phyloP scores from a whole-genome alignment of 805 yeast species.

The Saccharomycopsis malanga region DNA sequence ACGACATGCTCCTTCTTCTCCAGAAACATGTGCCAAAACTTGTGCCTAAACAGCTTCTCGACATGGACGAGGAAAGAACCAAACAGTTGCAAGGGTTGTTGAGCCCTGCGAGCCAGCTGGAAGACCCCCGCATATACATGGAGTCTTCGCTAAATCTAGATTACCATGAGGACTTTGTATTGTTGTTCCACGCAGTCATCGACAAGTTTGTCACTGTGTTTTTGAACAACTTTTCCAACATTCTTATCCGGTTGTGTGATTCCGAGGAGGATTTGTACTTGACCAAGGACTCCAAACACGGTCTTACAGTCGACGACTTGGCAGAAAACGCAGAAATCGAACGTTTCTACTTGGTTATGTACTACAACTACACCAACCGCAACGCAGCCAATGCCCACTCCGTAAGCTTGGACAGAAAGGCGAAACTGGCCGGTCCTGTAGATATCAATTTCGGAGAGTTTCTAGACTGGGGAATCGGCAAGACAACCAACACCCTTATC shows the following conservation, averaged over 20 bases:
- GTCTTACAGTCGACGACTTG: constrained; percentile 46
- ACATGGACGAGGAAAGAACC: constrained; percentile 39
- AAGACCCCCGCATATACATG: constrained; percentile 16
- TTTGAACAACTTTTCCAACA: constrained; percentile 31
- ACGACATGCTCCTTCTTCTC: constrained; percentile 58
- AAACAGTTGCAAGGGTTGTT: constrained; percentile 27
- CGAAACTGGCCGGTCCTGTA: no score
- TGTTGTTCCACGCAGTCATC: constrained; percentile 10
- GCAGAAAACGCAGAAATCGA: constrained; percentile 80
- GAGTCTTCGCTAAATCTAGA: constrained; percentile 9
- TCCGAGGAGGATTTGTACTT: constrained; percentile 24
- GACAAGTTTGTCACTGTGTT: constrained; percentile 24
- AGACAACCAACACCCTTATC: constrained; percentile 69
- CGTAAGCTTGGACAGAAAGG: constrained; percentile 33
- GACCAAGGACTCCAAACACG: constrained; percentile 15
- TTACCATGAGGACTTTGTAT: not conserved
- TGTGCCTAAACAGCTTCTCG: constrained; percentile 44
- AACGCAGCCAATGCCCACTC: not conserved
- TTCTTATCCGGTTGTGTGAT: constrained; percentile 30
- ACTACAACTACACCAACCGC: constrained; percentile 3
- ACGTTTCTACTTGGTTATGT: constrained; percentile 54
- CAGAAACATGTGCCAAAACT: constrained; percentile 61
- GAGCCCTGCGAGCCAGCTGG: constrained; percentile 1
- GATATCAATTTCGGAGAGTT: constrained; percentile 70
- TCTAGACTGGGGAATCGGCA: constrained; percentile 75